A percentile compares a stretch with the other conserved stretches of the same genome.
These are phyloP conservation scores for Bruguiera gymnorhiza DNA, from an alignment of 345 rosid genomes.

Conservation along the genomic window DNA sequence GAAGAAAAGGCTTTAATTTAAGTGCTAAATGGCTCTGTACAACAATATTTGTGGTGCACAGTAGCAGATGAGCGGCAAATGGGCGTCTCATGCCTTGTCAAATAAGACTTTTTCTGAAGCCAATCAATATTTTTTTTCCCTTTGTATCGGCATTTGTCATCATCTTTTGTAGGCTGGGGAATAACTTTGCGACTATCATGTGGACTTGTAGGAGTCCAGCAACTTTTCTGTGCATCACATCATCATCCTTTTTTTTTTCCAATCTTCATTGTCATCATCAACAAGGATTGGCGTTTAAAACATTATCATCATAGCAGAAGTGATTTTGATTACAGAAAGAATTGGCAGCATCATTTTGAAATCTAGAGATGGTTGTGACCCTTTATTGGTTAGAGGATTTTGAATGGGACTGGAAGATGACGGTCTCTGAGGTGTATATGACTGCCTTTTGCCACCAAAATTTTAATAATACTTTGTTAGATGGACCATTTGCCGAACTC, in stretches of 20 bases:
- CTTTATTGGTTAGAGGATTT: neutral
- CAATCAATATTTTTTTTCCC: neutral
- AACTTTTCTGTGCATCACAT: neutral
- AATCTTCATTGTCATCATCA: neutral
- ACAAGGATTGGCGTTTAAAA: neutral
- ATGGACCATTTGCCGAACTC: neutral
- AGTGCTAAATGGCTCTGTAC: slow-evolving; percentile 13
- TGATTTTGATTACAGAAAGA: no score
- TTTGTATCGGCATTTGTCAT: neutral
- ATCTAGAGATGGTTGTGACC: neutral
- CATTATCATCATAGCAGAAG: no score
- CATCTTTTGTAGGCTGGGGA: neutral
- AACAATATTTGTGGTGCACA: slow-evolving; percentile 4
- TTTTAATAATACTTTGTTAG: neutral
- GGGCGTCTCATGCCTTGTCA: slow-evolving; percentile 8
- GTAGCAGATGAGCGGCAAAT: neutral
- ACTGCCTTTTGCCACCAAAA: slow-evolving; percentile 15
- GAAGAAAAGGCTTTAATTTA: neutral
- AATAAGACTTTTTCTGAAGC: slow-evolving; percentile 2
- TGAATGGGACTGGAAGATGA: neutral
- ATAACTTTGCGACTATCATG: neutral
- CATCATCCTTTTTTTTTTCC: neutral
- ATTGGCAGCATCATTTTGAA: no score
- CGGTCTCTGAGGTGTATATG: slow-evolving; percentile 16
- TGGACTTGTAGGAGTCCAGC: neutral